Base-by-base conservation (phyloP, 2,329 filamentous ascomycete species). In the Dothistroma pini region DNA sequence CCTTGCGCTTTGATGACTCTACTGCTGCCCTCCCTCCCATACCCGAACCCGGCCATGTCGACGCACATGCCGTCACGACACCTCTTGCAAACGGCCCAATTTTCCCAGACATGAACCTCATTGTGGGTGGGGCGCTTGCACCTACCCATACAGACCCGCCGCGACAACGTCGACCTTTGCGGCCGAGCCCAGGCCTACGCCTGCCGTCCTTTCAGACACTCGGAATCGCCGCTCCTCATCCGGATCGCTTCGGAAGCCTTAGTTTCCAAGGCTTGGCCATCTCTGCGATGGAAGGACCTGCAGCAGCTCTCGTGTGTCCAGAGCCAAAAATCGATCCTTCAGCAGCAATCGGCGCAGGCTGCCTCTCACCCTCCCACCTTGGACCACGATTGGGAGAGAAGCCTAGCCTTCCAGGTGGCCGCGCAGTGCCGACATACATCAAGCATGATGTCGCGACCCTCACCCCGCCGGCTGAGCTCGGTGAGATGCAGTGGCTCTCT, bases 141-240 rank as follows among this genome's bases (percentile, higher is more conserved):
- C 69, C 71, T 65, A 19, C 63, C 50, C 56, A 47, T 49, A 2
- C 41, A n/a, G 31, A 54, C n/a, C 51, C 57, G 21, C 56, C 61
- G 12, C 63, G 61, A 14, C 48, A 53, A 32, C 61, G 56, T 56
- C 49, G 53, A 11, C 57, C 58, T 38, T 54, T 57, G 21, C 68
- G 63, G 49, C 56, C 70, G 32, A 68, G 71, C 49, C 74, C 72
- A 59, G 75, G 71, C 61, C 72, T 85, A 47, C 79, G 82, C 57
- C 76, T 85, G 16, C 82, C 82, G 5, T 81, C 81, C 1, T 84
- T 84, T 68, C 78, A 84, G 58, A 73, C 77, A 19, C 75, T 84
- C 54, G 81, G 80, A 35, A 83, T 83, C 60, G 77, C 77, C 56
- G 74, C 76, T 54, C 78, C 80, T 51, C 76, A 79, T 72, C 76